Evolutionary conservation across 495 filamentous ascomycete genomes (phyloP), one percentile per base, ranked within the genome.

Genomic region (Margaritispora aquatica): DNA sequence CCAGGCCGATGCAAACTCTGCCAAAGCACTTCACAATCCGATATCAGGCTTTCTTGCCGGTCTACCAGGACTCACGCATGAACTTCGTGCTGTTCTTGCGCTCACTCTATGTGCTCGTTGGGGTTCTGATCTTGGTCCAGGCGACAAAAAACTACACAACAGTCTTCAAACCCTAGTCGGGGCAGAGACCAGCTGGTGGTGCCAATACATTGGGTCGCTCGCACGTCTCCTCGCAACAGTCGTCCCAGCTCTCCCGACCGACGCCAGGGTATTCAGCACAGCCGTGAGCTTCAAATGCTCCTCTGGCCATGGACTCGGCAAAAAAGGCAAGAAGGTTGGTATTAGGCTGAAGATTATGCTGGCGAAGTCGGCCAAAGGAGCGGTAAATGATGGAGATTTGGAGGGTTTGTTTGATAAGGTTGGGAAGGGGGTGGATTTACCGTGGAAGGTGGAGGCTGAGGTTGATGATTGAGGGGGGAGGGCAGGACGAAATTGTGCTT

Each of bases 101-200:
- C 71, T 96, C 1, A 80, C 87, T 1, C 79, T 93, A 13, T 91
- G 85, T 54, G 88, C 86, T 48, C 79, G 92, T 61, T 95, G 89
- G 81, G 88, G 85, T 15, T 84, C 81, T 7, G 77, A 81, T 57
- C 71, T 96, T 10, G 72, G 71, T 17, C 73, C 77, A 1, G 76
- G 78, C 23, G 76, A 83, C 57, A 65, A 68, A 47, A 64, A 68
- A 9, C 65, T 81, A 13, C 66, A 69, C 27, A 46, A 60, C 15
- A 73, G 72, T 51, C 63, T 83, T 2, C 69, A 70, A 22, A 66
- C 20, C 27, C 58, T 70, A 4, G 54, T 66, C 11, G 63, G 57
- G 13, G 20, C 31, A 13, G 63, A 67, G 19, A 20, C 57, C 10
- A 54, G 51, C 21, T 70, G 62, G 59, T 68, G 68, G 65, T 70